Base-by-base conservation (phyloP, 305 asterid genomes). In the Fraxinus latifolia region DNA sequence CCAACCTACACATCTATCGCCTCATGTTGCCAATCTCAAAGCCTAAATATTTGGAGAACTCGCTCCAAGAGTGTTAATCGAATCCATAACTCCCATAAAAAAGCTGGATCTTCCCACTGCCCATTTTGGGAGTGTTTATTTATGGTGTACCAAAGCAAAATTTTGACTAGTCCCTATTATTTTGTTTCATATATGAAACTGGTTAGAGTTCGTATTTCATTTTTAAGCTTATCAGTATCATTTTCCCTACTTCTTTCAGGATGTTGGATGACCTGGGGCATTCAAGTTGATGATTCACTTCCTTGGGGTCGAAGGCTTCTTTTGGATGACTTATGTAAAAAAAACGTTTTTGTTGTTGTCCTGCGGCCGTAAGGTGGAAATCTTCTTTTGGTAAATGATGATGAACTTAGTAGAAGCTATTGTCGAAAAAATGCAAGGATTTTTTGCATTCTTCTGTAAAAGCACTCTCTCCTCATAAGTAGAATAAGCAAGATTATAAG, bases 231-330 rank as follows among this genome's bases (percentile, higher is more conserved):
- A 14, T 50, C 47, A 4, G 47, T 23, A 44, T 42, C 15, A 60
- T 42, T 9, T 77, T 78, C 27, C 21, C 39, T 53, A 68, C 80
- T 80, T 47, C 27, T 83, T 77, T 29, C 86, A 80, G 82, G 86
- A 60, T 12, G 44, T 74, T 17, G 21, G 36, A 15, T 77, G 15
- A 17, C 60, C 9, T 7, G 80, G 17, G 9, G 19, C 53, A 76
- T 42, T 53, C 81, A 36, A 81, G 78, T 50, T 53, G 65, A 27
- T 23, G 39, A 67, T 67, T 68, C 39, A 78, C 62, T 68, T 80
- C 47, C 23, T 82, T 19, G 74, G 36, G 47, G 55, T 31, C 31
- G 15, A 76, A 76, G 76, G 53, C 77, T 76, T 50, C 21, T 4
- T 50, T 50, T 50, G 60, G 21, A 15, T 1, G 21, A 15, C 81